Base-by-base conservation (phyloP, 352 stramenopile genomes). In the Achlya hypogyna region DNA sequence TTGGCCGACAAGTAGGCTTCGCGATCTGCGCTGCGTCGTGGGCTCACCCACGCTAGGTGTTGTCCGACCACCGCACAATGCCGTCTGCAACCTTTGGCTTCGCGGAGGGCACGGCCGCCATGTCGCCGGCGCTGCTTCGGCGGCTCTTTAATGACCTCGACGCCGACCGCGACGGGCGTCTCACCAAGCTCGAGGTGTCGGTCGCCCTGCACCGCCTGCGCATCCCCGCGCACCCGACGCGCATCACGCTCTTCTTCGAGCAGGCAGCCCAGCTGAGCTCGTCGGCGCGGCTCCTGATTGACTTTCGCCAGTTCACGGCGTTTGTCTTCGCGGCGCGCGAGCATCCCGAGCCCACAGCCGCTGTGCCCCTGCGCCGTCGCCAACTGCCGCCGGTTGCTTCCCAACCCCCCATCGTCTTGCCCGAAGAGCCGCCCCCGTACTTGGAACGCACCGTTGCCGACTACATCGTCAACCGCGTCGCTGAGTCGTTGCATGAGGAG, bases 131-230 rank as follows among this genome's bases (percentile, higher is more conserved):
- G 28, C 47, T 91, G 9, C 64, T 93, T 43, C 80, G 84, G 0
- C 76, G 83, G 2, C 79, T 93, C n/a, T 93, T 93, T 56, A 88
- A 72, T 38, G 81, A 91, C 53, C 63, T 93, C 45, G 84, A 93
- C 58, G 59, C 65, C 0, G 77, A 93, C 56, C 78, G 72, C 29
- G 82, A 93, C 53, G 80, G 84, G 1, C 76, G 79, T 38, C 64
- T 93, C 51, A 91, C 87, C 54, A 80, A 81, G 1, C 77, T 91
- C 38, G 81, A 93, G 65, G 82, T 72, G 23, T 91, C 75, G 20
- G 76, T 93, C 38, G 84, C 82, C 22, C 72, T 93, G 4, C 78
- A 91, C 65, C 78, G 84, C 1, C 70, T 93, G 16, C 81, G 87
- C 31, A 79, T 93, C 59, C 56, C 73, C 1, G 77, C 91, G 1